Evolutionary conservation across 2,329 filamentous ascomycete genomes (phyloP).

Genomic region (Penicillium sp.): DNA sequence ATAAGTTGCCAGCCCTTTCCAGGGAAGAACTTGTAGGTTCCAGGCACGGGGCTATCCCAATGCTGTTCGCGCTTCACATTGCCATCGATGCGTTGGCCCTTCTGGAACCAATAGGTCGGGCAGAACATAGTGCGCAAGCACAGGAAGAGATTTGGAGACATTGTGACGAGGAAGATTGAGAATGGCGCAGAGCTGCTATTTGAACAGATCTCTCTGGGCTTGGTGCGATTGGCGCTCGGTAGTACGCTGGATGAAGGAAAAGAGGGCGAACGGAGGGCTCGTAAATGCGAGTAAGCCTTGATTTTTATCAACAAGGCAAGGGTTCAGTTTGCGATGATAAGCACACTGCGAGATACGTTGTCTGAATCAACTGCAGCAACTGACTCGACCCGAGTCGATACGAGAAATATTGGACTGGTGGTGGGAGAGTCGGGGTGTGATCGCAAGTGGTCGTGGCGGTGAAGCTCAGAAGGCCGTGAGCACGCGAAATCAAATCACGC

Average conservation of each 20-base stretch:
- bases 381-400: not conserved
- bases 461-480: constrained; percentile 9
- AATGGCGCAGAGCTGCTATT: not conserved
- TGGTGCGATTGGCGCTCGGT: no score
- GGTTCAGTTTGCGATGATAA: no score
- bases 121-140: constrained; percentile 45
- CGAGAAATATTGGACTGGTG: constrained; percentile 3
- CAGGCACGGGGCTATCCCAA: constrained; percentile 44
- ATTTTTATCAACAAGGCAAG: no score
- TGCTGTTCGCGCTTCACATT: constrained; percentile 41
- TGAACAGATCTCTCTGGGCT: not conserved
- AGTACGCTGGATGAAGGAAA: no score
- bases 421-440: not conserved
- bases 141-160: constrained; percentile 49
- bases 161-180: constrained; percentile 16
- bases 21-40: constrained; percentile 46
- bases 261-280: no score
- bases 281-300: no score
- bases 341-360: not conserved
- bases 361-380: no score
- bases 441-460: not conserved
- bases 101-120: constrained; percentile 47
- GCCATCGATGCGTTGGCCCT: constrained; percentile 33
- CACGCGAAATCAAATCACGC: constrained; percentile 9
- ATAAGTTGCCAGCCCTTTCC: constrained; percentile 48